Evolutionary conservation across 176 grass and related monocot genomes (phyloP).

Genomic region (Aegilops speltoides): DNA sequence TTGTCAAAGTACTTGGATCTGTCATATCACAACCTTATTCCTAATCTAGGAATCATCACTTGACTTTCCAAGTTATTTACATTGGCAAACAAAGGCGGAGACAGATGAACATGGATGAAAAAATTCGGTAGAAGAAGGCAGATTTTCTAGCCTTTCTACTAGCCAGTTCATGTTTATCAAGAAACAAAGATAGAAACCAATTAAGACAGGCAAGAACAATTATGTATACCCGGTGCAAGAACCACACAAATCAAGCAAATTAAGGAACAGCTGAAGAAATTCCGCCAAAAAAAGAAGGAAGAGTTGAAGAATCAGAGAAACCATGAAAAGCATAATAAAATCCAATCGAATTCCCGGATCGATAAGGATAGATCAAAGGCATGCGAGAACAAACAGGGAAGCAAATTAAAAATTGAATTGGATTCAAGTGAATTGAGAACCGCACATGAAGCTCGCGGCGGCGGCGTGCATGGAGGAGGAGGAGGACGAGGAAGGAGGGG

Average conservation of each 20-base stretch:
- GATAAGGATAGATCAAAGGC: neutral
- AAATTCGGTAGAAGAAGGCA: conserved; percentile 29
- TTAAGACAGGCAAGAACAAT: neutral
- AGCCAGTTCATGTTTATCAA: neutral
- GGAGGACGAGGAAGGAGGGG: conserved; percentile 37
- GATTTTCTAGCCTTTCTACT: neutral
- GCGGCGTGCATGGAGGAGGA: conserved; percentile 72
- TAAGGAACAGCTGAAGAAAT: neutral
- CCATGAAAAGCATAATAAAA: neutral
- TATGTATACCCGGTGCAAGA: neutral
- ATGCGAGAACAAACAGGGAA: neutral
- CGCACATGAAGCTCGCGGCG: conserved; percentile 61
- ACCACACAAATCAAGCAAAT: neutral
- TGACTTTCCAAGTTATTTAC: neutral
- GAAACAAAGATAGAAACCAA: neutral
- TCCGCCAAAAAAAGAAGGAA: too few relatives aligned
- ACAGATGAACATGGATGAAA: neutral
- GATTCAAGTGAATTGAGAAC: neutral
- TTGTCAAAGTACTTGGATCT: neutral
- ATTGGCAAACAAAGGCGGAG: neutral
- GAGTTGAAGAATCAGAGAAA: conserved; percentile 5
- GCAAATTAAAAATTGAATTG: neutral
- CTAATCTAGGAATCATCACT: conserved; percentile 17
- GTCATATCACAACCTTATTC: neutral
- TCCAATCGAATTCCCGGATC: neutral